These are phyloP conservation scores for Colletotrichum australisinense DNA, from an alignment of 2,329 filamentous ascomycete species.

Conservation along the genomic window DNA sequence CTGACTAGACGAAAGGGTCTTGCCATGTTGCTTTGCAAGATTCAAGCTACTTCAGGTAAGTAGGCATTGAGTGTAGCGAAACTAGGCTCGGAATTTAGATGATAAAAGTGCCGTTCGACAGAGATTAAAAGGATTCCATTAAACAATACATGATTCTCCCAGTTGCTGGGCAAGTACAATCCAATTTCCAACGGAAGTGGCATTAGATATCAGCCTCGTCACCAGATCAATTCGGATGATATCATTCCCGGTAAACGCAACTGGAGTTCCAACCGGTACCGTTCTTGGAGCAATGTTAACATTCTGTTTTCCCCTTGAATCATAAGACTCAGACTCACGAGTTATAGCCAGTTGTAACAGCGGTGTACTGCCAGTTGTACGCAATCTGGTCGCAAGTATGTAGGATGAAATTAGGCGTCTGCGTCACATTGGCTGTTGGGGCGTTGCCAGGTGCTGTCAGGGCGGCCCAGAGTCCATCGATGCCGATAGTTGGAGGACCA, in stretches of 20 bases:
- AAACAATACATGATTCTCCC: background rate
- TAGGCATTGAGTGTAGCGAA: background rate
- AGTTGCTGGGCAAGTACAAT: conserved; percentile 7
- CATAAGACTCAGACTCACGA: background rate
- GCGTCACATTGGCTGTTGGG: conserved; percentile 14
- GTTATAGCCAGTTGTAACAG: conserved; percentile 4
- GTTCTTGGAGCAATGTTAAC: conserved; percentile 37
- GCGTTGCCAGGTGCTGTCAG: background rate
- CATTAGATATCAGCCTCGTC: conserved; percentile 18
- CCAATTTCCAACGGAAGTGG: conserved; percentile 16
- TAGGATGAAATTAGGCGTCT: conserved; percentile 6
- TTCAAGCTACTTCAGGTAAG: background rate
- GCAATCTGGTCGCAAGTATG: conserved; percentile 25
- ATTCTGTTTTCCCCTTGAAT: conserved; percentile 37
- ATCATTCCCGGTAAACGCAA: conserved; percentile 21
- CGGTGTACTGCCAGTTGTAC: conserved; percentile 20
- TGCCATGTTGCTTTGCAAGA: background rate
- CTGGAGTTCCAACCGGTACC: background rate
- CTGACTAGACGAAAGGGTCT: background rate
- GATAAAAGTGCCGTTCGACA: too few species aligned
- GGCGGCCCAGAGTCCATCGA: conserved; percentile 21
- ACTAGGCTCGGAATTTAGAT: too few species aligned
- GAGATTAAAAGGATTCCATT: too few species aligned
- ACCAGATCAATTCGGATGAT: background rate
- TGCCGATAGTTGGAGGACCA: background rate